Evolutionary conservation across 2,329 filamentous ascomycete species (phyloP).

Genomic region (Triangularia setosa): DNA sequence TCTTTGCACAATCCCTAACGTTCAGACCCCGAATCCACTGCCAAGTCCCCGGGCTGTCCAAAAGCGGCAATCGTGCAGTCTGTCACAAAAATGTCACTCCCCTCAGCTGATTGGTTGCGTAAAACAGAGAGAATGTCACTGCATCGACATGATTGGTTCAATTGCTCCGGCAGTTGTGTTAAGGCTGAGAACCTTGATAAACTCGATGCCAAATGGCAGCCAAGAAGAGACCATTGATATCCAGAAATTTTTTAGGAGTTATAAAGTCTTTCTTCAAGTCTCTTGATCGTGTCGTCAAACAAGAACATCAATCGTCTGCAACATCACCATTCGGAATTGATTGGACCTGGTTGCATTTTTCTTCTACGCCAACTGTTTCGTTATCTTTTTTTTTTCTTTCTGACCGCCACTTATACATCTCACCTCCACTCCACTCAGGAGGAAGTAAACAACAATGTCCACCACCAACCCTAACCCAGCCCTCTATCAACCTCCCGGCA

Average conservation of each 20-base stretch:
- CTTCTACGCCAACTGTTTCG: background rate
- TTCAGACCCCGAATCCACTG: background rate
- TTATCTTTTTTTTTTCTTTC: background rate
- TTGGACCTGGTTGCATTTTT: background rate
- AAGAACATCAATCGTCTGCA: background rate
- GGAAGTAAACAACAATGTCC: slow-evolving; percentile 12
- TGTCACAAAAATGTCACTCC: slow-evolving; percentile 18
- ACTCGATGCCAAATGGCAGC: background rate
- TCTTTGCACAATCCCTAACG: background rate
- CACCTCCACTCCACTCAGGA: background rate
- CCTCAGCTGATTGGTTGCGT: slow-evolving; percentile 15
- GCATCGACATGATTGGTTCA: slow-evolving; percentile 13
- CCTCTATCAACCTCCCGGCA: background rate
- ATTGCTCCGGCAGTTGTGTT: slow-evolving; percentile 4
- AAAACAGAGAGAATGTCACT: slow-evolving; percentile 19
- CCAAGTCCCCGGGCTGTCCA: background rate
- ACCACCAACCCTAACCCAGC: background rate
- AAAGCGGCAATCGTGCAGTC: background rate
- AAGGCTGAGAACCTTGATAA: slow-evolving; percentile 11
- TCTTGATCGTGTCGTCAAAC: background rate
- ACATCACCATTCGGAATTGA: background rate
- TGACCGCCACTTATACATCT: background rate
- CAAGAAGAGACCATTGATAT: background rate
- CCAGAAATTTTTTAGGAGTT: background rate
- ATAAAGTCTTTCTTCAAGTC: background rate